Conservation (phyloP, 257 asterid genomes). For the Solanum ossicruentum region DNA sequence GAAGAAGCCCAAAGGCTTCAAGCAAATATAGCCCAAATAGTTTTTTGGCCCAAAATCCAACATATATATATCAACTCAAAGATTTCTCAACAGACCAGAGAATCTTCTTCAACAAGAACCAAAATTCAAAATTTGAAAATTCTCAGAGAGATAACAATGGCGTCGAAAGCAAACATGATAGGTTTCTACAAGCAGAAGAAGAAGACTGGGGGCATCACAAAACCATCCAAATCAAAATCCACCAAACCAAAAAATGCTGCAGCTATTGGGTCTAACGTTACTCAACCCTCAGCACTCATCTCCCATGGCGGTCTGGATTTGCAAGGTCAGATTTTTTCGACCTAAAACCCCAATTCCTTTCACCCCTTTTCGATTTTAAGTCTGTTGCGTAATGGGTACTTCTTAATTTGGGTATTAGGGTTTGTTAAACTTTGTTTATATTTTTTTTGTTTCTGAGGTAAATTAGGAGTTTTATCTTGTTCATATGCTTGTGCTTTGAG, state of each 20-base stretch:
- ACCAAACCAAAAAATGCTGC: conserved; percentile 31
- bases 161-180: conserved; percentile 40
- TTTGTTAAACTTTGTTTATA: neutral
- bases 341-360: neutral
- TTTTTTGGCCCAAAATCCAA: neutral
- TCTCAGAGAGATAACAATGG: neutral
- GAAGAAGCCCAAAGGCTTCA: neutral
- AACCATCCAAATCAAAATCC: conserved; percentile 19
- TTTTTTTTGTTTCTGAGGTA: neutral
- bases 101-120: neutral
- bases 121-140: neutral
- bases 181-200: conserved; percentile 63
- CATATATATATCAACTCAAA: neutral
- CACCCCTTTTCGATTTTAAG: neutral
- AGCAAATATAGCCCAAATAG: too few species aligned
- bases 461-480: neutral
- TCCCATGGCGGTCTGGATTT: conserved; percentile 60
- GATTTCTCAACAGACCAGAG: neutral
- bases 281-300: conserved; percentile 47
- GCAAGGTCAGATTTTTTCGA: conserved; percentile 22
- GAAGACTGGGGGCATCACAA: conserved; percentile 29
- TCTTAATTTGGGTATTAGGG: neutral
- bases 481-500: neutral
- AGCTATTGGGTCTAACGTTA: conserved; percentile 35
- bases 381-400: neutral